phyloP scores from a whole-genome alignment of 2,329 filamentous ascomycete genomes.

The Colletotrichum sp. region DNA sequence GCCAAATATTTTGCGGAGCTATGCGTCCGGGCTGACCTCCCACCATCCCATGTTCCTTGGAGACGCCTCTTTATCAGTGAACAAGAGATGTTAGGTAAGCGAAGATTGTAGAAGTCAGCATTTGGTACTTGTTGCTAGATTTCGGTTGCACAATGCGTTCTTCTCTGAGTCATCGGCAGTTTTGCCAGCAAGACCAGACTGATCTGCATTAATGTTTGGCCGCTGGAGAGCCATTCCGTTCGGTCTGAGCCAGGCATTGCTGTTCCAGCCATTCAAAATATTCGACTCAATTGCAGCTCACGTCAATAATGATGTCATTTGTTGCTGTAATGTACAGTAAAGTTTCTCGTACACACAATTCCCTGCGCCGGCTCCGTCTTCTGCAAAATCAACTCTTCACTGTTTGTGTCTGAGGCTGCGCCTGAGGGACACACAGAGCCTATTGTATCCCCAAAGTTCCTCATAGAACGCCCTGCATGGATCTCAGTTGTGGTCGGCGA shows the following conservation, averaged over 20 bases:
- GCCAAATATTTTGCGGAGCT: background rate
- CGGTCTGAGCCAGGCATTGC: background rate
- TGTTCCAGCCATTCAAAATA: background rate
- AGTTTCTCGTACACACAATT: background rate
- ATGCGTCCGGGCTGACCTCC: background rate
- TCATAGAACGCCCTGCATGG: background rate
- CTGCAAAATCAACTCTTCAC: constrained; percentile 6
- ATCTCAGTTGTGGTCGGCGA: background rate
- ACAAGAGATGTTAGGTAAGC: background rate
- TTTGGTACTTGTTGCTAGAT: background rate
- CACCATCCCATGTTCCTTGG: background rate
- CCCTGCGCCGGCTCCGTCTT: background rate
- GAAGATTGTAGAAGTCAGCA: background rate
- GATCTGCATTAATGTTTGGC: background rate
- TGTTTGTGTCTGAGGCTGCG: background rate
- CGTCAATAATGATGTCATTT: background rate
- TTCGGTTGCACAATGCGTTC: background rate
- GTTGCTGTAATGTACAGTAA: background rate
- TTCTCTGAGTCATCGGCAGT: background rate
- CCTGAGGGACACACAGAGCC: background rate
- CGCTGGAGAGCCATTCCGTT: background rate
- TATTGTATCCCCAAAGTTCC: background rate
- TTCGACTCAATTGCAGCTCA: background rate
- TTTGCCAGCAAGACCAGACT: background rate
- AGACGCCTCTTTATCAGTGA: background rate